These are phyloP conservation scores for Leccinum barrowsii DNA, from an alignment of 768 basidiomycete genomes.

Conservation along the genomic window DNA sequence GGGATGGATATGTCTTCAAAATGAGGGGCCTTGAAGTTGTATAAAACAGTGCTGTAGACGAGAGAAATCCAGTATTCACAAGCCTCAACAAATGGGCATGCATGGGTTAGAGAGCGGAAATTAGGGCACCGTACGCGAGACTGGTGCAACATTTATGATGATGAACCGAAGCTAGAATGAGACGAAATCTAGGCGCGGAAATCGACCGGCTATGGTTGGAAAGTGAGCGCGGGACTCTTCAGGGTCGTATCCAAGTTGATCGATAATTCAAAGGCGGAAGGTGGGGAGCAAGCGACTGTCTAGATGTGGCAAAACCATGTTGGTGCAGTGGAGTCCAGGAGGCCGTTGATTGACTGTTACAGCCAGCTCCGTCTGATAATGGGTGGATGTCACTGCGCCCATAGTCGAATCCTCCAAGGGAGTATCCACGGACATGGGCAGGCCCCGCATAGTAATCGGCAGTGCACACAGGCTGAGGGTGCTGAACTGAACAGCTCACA, in stretches of 20 bases:
- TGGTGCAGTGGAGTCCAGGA: slow-evolving; percentile 44
- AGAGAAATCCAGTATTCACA: slow-evolving; percentile 36
- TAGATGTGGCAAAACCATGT: slow-evolving; percentile 38
- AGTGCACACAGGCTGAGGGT: slow-evolving; percentile 55
- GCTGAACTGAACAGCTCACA: slow-evolving; percentile 40
- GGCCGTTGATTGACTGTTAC: slow-evolving; percentile 34
- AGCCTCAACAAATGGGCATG: slow-evolving; percentile 30
- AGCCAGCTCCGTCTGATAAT: slow-evolving; percentile 40
- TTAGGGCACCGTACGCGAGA: slow-evolving; percentile 34
- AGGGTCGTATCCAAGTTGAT: slow-evolving; percentile 49
- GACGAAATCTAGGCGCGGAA: slow-evolving; percentile 27
- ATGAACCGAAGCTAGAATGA: slow-evolving; percentile 15
- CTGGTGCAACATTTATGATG: slow-evolving; percentile 32
- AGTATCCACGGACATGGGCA: slow-evolving; percentile 56
- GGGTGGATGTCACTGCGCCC: slow-evolving; percentile 44
- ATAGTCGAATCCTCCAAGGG: slow-evolving; percentile 56
- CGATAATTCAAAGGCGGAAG: slow-evolving; percentile 43
- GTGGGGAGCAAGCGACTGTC: slow-evolving; percentile 43
- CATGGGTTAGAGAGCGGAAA: slow-evolving; percentile 39
- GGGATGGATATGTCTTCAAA: slow-evolving; percentile 64
- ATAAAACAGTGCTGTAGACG: slow-evolving; percentile 23
- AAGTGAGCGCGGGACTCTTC: slow-evolving; percentile 20
- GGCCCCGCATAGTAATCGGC: slow-evolving; percentile 45
- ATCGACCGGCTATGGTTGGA: slow-evolving; percentile 8
- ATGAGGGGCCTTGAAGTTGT: slow-evolving; percentile 24